Evolutionary conservation across 2,329 filamentous ascomycete species (phyloP).

Genomic region (Ceratocystis destructans): DNA sequence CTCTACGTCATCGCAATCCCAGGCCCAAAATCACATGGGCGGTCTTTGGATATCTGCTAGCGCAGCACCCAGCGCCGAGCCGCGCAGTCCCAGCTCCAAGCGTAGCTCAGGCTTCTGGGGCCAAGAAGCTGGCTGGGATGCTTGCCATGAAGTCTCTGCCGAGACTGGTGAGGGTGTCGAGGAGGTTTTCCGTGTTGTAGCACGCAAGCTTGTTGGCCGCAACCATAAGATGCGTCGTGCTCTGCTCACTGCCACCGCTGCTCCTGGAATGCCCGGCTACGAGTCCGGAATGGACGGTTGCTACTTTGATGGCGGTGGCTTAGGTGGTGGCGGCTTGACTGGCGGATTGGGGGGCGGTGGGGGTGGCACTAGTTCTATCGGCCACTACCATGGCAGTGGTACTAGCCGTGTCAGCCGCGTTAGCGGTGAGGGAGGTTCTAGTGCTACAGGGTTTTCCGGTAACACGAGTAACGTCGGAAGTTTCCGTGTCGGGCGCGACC

Average conservation of each 20-base stretch:
- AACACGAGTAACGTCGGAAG: constrained; percentile 27
- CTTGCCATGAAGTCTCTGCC: constrained; percentile 90
- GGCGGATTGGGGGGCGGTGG: no score
- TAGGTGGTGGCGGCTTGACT: no score
- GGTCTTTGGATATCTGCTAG: constrained; percentile 18
- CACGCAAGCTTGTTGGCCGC: constrained; percentile 49
- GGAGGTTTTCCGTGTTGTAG: constrained; percentile 71
- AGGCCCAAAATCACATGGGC: constrained; percentile 19
- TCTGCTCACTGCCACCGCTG: constrained; percentile 40
- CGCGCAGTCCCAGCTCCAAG: constrained; percentile 48
- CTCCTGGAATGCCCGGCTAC: constrained; percentile 36
- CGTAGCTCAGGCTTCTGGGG: constrained; percentile 72
- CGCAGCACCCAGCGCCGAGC: constrained; percentile 30
- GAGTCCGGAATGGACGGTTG: constrained; percentile 33
- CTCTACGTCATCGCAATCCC: constrained; percentile 22
- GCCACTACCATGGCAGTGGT: background rate
- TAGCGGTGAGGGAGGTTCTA: constrained; percentile 36
- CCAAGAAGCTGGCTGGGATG: constrained; percentile 89
- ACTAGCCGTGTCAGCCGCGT: constrained; percentile 33
- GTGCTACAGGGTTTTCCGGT: constrained; percentile 22
- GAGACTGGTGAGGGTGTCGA: constrained; percentile 92
- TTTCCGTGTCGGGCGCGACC: constrained; percentile 44
- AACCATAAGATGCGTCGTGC: constrained; percentile 50
- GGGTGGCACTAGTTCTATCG: constrained; percentile 22
- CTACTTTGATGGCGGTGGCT: constrained; percentile 39